These are phyloP conservation scores for Macrophomina phaseolina DNA, from an alignment of 2,329 filamentous ascomycete species.

Conservation along the genomic window DNA sequence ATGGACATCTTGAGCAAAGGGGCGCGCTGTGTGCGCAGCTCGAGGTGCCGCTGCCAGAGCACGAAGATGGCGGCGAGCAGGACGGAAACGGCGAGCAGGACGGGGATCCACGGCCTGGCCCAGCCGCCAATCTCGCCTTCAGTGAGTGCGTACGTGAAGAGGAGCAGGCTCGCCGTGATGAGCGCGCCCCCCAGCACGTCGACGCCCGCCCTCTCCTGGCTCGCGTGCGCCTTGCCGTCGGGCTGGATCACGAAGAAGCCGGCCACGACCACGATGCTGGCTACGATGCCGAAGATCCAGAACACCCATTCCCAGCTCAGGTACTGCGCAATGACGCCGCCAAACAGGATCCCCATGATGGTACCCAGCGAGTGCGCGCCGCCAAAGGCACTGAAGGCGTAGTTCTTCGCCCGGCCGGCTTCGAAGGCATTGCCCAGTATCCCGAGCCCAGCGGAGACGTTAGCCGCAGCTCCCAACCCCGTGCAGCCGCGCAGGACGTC, in stretches of 20 bases:
- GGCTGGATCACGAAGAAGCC: too few relatives aligned
- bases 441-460: slow-evolving; percentile 73
- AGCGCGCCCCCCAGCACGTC: slow-evolving; percentile 72
- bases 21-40: slow-evolving; percentile 55
- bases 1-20: slow-evolving; percentile 71
- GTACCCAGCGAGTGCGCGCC: slow-evolving; percentile 51
- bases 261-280: slow-evolving; percentile 53
- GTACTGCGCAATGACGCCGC: too few relatives aligned
- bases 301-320: too few relatives aligned
- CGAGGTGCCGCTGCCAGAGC: slow-evolving; percentile 66
- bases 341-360: too few relatives aligned
- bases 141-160: slow-evolving; percentile 69
- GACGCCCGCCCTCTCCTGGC: slow-evolving; percentile 52
- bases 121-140: slow-evolving; percentile 74
- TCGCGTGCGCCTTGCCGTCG: too few relatives aligned
- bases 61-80: slow-evolving; percentile 58
- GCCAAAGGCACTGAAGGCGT: slow-evolving; percentile 69
- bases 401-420: slow-evolving; percentile 72
- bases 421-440: slow-evolving; percentile 72
- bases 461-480: slow-evolving; percentile 70
- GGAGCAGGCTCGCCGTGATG: slow-evolving; percentile 66
- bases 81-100: slow-evolving; percentile 64
- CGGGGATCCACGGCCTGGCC: slow-evolving; percentile 66
- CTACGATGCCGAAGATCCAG: too few relatives aligned
- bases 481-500: slow-evolving; percentile 68